Conservation (phyloP, 2,329 filamentous ascomycete genomes). For the Arthroderma sp. region DNA sequence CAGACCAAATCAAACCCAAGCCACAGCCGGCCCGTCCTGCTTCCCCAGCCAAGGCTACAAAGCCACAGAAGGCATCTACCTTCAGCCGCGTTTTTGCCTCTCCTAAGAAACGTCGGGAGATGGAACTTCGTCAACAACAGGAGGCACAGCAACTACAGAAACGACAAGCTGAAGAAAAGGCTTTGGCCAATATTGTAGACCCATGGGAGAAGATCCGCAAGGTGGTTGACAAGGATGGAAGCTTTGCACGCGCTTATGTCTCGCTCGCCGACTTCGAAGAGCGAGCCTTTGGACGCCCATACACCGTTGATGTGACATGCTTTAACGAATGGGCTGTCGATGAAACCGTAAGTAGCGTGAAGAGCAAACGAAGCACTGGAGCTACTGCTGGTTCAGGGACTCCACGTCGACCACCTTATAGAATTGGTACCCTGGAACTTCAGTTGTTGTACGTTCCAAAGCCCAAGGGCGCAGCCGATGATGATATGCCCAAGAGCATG, state of each 20-base stretch:
- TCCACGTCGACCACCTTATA: slow-evolving; percentile 78
- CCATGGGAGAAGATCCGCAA: slow-evolving; percentile 78
- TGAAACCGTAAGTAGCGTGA: slow-evolving; percentile 71
- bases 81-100: slow-evolving; percentile 90
- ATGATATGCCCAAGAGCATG: slow-evolving; percentile 99
- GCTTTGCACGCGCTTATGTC: slow-evolving; percentile 87
- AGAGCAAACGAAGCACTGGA: slow-evolving; percentile 70
- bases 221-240: slow-evolving; percentile 78
- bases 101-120: slow-evolving; percentile 91
- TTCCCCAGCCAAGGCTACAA: slow-evolving; percentile 51
- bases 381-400: slow-evolving; percentile 44
- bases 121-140: slow-evolving; percentile 71
- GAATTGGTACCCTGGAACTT: slow-evolving; percentile 84
- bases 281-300: slow-evolving; percentile 75
- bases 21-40: slow-evolving; percentile 28
- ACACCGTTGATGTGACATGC: slow-evolving; percentile 78
- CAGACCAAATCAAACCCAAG: slow-evolving; percentile 63
- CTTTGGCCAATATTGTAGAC: slow-evolving; percentile 41
- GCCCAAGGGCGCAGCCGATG: slow-evolving; percentile 72
- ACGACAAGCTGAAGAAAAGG: slow-evolving; percentile 49
- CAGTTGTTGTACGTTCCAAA: slow-evolving; percentile 92
- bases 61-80: slow-evolving; percentile 65
- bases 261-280: slow-evolving; percentile 86
- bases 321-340: slow-evolving; percentile 99
- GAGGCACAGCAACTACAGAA: slow-evolving; percentile 61